A percentile compares a stretch with the other conserved stretches of the same genome.
phyloP scores from a whole-genome alignment of 495 filamentous ascomycete species.

The Hapsidospora chrysogenum region DNA sequence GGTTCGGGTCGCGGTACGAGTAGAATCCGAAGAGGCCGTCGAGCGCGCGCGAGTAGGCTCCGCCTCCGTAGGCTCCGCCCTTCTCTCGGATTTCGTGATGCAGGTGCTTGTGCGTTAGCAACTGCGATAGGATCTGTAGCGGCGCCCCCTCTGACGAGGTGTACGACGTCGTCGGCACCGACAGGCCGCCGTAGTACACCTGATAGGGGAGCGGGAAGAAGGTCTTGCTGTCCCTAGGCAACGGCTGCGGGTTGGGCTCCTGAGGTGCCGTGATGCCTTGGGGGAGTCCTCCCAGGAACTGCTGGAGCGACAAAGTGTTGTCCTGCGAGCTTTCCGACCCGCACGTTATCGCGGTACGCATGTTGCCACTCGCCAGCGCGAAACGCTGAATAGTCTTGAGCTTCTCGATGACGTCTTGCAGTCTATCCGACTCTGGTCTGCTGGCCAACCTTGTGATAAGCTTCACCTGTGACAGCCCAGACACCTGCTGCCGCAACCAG shows the following conservation, averaged over 20 bases:
- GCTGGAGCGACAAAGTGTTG: conserved; percentile 58
- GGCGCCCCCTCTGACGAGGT: conserved; percentile 54
- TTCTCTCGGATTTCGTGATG: conserved; percentile 98
- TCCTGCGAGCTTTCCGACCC: conserved; percentile 45
- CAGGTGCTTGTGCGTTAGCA: conserved; percentile 92
- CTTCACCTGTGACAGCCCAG: conserved; percentile 74
- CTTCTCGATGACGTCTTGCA: conserved; percentile 64
- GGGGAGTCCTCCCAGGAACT: conserved; percentile 49
- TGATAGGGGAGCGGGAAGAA: conserved; percentile 95
- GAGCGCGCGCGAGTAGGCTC: conserved; percentile 62
- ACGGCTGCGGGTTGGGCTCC: conserved; percentile 6
- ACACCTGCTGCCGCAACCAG: conserved; percentile 60
- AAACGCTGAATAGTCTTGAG: conserved; percentile 73
- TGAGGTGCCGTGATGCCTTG: not conserved
- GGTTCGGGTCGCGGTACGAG: conserved; percentile 95
- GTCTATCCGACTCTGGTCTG: conserved; percentile 38
- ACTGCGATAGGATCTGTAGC: conserved; percentile 74
- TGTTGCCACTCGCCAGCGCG: conserved; percentile 40
- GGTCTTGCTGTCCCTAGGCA: conserved; percentile 39
- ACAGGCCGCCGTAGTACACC: conserved; percentile 78
- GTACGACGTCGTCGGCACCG: conserved; percentile 75
- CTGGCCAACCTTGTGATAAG: conserved; percentile 49
- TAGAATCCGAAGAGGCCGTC: conserved; percentile 86
- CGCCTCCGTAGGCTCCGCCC: conserved; percentile 89
- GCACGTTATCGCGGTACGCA: conserved; percentile 80